Conservation (phyloP, 1,139 yeast genomes). For the Magnusiomyces ingens region DNA sequence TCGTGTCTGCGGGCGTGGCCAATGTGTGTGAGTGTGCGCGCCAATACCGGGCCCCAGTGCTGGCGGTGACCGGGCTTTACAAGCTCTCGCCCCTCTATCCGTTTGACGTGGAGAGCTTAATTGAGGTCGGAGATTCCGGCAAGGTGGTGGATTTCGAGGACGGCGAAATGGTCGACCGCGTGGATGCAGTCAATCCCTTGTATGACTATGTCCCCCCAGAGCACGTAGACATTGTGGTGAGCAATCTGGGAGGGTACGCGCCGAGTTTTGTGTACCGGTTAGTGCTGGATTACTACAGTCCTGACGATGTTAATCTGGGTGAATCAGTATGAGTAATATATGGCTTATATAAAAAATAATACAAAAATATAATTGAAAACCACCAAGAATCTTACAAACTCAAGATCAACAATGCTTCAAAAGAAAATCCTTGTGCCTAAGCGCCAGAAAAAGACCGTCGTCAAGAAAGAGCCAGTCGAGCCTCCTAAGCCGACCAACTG, state of each 20-base stretch:
- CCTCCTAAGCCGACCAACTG: slow-evolving; percentile 37
- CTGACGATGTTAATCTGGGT: slow-evolving; percentile 54
- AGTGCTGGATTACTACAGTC: slow-evolving; percentile 87
- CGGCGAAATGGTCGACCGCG: slow-evolving; percentile 51
- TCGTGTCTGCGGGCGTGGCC: slow-evolving; percentile 85
- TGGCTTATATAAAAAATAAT: background rate
- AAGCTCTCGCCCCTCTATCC: slow-evolving; percentile 93
- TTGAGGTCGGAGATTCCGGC: slow-evolving; percentile 92
- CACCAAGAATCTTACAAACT: too few species aligned
- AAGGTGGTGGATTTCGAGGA: slow-evolving; percentile 70
- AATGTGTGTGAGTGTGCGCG: slow-evolving; percentile 94
- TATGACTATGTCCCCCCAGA: slow-evolving; percentile 92
- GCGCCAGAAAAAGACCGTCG: background rate
- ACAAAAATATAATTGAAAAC: background rate
- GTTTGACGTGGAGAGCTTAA: slow-evolving; percentile 76
- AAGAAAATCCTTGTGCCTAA: background rate
- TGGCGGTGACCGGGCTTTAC: slow-evolving; percentile 90
- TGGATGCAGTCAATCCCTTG: slow-evolving; percentile 86
- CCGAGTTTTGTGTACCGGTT: slow-evolving; percentile 95
- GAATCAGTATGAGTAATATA: too few species aligned
- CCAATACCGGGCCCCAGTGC: slow-evolving; percentile 89
- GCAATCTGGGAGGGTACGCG: slow-evolving; percentile 94
- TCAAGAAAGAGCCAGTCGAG: background rate
- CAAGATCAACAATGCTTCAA: background rate
- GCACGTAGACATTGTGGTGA: slow-evolving; percentile 85